phyloP scores from a whole-genome alignment of 768 basidiomycete species.

The Tricholoma bakamatsutake region DNA sequence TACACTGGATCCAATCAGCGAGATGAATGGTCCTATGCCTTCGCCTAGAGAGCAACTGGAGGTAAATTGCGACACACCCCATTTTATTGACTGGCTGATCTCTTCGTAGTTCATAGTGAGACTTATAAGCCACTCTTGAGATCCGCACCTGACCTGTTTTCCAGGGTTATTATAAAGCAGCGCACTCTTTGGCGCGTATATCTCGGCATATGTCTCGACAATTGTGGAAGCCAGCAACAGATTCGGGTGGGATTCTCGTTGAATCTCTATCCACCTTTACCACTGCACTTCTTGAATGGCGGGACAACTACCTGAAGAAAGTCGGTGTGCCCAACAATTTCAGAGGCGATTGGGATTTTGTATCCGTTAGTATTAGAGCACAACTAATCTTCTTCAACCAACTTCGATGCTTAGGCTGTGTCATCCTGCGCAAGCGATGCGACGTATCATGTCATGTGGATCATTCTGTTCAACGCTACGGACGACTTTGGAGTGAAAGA shows the following conservation, averaged over 20 bases:
- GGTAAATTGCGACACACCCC: slow-evolving; percentile 33
- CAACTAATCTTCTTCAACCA: slow-evolving; percentile 2
- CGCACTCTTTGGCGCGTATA: slow-evolving; percentile 78
- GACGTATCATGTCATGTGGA: slow-evolving; percentile 91
- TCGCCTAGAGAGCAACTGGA: slow-evolving; percentile 77
- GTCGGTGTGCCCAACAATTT: slow-evolving; percentile 88
- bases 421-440: slow-evolving; percentile 76
- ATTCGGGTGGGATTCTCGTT: slow-evolving; percentile 71
- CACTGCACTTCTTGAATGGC: slow-evolving; percentile 60
- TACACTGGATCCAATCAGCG: slow-evolving; percentile 58
- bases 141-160: slow-evolving; percentile 10
- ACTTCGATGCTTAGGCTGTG: slow-evolving; percentile 31
- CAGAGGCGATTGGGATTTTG: slow-evolving; percentile 86
- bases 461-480: slow-evolving; percentile 73
- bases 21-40: slow-evolving; percentile 38
- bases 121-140: slow-evolving; percentile 6
- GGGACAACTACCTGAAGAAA: slow-evolving; percentile 63
- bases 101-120: slow-evolving; percentile 61
- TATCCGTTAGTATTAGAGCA: slow-evolving; percentile 38
- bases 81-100: slow-evolving; percentile 10
- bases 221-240: slow-evolving; percentile 75
- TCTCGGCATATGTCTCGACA: slow-evolving; percentile 77
- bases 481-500: slow-evolving; percentile 84
- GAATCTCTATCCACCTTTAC: slow-evolving; percentile 56
- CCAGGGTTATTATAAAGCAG: slow-evolving; percentile 80